These are phyloP conservation scores for Backusella circina DNA, from an alignment of 192 early-diverging fungal genomes.

Conservation along the genomic window DNA sequence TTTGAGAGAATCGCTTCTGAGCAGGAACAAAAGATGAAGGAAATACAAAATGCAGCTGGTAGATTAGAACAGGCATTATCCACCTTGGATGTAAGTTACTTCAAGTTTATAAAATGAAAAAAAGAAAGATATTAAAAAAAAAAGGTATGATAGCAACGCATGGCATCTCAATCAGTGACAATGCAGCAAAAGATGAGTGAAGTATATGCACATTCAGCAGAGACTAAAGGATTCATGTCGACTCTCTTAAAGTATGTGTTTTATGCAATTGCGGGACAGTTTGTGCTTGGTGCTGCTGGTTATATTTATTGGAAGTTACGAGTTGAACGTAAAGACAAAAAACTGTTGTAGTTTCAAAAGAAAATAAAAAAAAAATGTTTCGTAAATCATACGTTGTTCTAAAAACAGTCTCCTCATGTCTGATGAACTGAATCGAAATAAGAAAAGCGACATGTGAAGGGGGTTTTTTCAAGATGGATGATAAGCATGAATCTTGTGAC, in stretches of 20 bases:
- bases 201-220: constrained; percentile 10
- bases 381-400: background rate
- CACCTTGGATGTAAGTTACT: constrained; percentile 14
- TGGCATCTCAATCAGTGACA: constrained; percentile 8
- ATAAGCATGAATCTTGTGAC: background rate
- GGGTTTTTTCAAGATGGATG: background rate
- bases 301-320: constrained; percentile 34
- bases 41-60: background rate
- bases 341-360: constrained; percentile 19
- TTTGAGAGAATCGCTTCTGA: constrained; percentile 10
- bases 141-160: background rate
- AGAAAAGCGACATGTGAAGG: no score
- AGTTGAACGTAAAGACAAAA: constrained; percentile 31
- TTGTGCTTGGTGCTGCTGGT: background rate
- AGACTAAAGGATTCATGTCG: constrained; percentile 22
- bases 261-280: constrained; percentile 22
- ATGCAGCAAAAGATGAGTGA: constrained; percentile 16
- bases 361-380: background rate
- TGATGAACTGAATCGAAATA: background rate
- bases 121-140: background rate
- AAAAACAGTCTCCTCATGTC: background rate
- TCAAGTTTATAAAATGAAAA: background rate
- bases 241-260: constrained; percentile 15
- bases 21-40: constrained; percentile 13
- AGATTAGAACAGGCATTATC: constrained; percentile 7